These are phyloP conservation scores for Aspergillus sergii DNA, from an alignment of 2,329 filamentous ascomycete species.

Conservation along the genomic window DNA sequence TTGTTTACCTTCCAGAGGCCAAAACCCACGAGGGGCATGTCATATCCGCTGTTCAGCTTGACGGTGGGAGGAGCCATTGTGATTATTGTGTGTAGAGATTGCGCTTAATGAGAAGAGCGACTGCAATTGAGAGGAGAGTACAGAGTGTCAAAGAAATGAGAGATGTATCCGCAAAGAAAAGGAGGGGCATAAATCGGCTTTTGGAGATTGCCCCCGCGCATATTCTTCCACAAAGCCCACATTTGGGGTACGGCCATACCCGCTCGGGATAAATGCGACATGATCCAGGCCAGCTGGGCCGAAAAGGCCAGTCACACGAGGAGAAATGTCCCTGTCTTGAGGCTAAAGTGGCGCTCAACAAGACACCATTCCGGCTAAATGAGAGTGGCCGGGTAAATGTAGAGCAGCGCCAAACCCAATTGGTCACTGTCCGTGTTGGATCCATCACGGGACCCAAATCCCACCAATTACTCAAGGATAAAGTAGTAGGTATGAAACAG, in stretches of 20 bases:
- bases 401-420: not conserved
- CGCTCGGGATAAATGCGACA: not conserved
- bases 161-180: not conserved
- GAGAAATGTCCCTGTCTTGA: not conserved
- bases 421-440: not conserved
- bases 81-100: not conserved
- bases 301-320: not conserved
- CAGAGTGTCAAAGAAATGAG: not conserved
- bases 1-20: constrained; percentile 81
- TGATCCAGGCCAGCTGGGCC: not conserved
- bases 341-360: not conserved
- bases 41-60: constrained; percentile 31
- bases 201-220: not conserved
- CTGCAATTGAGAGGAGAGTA: not conserved
- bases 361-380: not conserved
- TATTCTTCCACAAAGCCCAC: not conserved
- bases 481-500: not conserved
- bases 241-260: not conserved
- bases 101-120: too few species aligned
- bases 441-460: not conserved
- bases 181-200: not conserved
- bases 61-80: constrained; percentile 16
- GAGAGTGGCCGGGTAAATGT: not conserved
- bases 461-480: not conserved
- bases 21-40: constrained; percentile 49